These are phyloP conservation scores for Aphanomyces stellatus DNA, from an alignment of 352 stramenopile genomes.

Conservation along the genomic window DNA sequence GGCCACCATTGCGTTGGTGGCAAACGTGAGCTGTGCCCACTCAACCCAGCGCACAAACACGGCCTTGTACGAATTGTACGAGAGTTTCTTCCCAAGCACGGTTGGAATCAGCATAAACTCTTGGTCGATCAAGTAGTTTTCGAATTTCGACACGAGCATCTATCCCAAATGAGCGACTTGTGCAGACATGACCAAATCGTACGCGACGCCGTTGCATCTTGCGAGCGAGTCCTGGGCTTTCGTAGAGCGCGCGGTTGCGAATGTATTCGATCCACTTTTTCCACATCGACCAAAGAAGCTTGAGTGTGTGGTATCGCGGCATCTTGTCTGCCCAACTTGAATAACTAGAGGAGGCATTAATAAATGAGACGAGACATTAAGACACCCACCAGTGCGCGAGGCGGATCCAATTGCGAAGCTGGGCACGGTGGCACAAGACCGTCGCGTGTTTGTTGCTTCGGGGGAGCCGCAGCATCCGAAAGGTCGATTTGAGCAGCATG, in stretches of 20 bases:
- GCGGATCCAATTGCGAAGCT: slow-evolving; percentile 55
- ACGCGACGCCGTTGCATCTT: slow-evolving; percentile 30
- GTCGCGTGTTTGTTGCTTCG: slow-evolving; percentile 40
- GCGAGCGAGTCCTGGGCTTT: slow-evolving; percentile 30
- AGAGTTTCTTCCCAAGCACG: slow-evolving; percentile 12
- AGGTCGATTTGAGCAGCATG: slow-evolving; percentile 42
- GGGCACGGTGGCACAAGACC: slow-evolving; percentile 33
- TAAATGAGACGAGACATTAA: neutral
- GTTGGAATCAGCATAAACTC: slow-evolving; percentile 20
- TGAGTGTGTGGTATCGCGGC: slow-evolving; percentile 28
- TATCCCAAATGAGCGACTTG: neutral
- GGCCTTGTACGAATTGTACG: slow-evolving; percentile 32
- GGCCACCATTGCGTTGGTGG: neutral
- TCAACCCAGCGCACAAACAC: slow-evolving; percentile 54
- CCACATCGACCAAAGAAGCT: slow-evolving; percentile 37
- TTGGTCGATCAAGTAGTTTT: slow-evolving; percentile 14
- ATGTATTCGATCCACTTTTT: slow-evolving; percentile 34
- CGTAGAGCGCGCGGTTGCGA: slow-evolving; percentile 44
- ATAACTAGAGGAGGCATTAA: slow-evolving; percentile 22
- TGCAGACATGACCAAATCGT: neutral
- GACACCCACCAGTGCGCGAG: slow-evolving; percentile 31
- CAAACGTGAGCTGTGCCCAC: slow-evolving; percentile 31
- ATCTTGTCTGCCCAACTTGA: slow-evolving; percentile 44
- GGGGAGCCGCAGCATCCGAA: slow-evolving; percentile 39
- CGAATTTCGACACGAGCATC: slow-evolving; percentile 18